Percentiles rank a stretch among this genome's conserved stretches.
Conservation (phyloP, 192 early-diverging fungal species). For the Mycoemilia scoparia region DNA sequence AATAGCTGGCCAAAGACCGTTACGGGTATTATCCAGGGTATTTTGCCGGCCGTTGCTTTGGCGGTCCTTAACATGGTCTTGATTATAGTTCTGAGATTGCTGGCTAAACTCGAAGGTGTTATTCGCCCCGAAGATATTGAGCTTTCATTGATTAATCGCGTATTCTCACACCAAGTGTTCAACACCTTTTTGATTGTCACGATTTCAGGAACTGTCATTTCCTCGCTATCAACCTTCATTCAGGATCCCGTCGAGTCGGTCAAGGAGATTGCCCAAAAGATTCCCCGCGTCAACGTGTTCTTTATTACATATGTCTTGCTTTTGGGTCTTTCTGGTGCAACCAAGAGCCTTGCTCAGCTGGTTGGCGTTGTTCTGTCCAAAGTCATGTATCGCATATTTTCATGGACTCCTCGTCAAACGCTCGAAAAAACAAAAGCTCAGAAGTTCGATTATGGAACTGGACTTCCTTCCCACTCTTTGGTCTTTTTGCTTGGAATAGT, state of each 20-base stretch:
- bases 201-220: constrained; percentile 1
- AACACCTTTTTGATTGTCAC: constrained; percentile 4
- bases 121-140: constrained; percentile 24
- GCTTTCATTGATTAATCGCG: constrained; percentile 3
- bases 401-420: constrained; percentile 2
- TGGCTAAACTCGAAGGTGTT: constrained; percentile 41
- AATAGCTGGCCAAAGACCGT: constrained; percentile 3
- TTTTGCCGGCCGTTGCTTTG: constrained; percentile 5
- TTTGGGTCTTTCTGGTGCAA: constrained; percentile 2
- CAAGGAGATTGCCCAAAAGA: neutral
- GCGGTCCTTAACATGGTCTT: constrained; percentile 32
- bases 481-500: constrained; percentile 2
- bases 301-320: constrained; percentile 7
- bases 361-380: constrained; percentile 1
- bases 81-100: constrained; percentile 40
- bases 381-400: neutral
- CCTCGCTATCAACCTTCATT: constrained; percentile 2
- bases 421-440: neutral
- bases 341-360: constrained; percentile 3
- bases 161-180: constrained; percentile 1
- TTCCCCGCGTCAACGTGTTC: constrained; percentile 5
- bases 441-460: constrained; percentile 2
- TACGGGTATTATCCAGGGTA: constrained; percentile 3
- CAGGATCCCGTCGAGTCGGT: constrained; percentile 1
- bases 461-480: constrained; percentile 1